Percentiles rank a stretch among this genome's conserved stretches.
Evolutionary conservation across 2,329 filamentous ascomycete species (phyloP).

Genomic region (Phyllachora maydis): DNA sequence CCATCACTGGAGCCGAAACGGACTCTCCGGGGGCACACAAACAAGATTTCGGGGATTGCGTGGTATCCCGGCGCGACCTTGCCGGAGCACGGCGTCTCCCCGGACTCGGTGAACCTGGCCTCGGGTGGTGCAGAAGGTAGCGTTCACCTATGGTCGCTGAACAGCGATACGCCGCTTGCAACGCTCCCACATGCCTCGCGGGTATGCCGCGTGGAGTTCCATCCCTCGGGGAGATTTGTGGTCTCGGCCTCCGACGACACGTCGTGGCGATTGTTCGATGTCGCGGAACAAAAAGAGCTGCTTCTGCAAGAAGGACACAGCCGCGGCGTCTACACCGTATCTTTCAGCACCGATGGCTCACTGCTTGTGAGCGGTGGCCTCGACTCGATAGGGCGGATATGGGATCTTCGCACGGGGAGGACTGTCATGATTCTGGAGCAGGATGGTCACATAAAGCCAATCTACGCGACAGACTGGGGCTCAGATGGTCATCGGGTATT

Average conservation of each 20-base stretch:
- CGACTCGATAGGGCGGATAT: conserved; percentile 86
- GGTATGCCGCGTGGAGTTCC: conserved; percentile 84
- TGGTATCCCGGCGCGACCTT: conserved; percentile 78
- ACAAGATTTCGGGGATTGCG: conserved; percentile 72
- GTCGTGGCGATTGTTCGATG: conserved; percentile 92
- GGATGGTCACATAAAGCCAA: conserved; percentile 67
- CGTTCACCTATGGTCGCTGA: conserved; percentile 78
- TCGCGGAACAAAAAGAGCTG: conserved; percentile 66
- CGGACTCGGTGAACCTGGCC: conserved; percentile 61
- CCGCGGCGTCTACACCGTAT: conserved; percentile 74
- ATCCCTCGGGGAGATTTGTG: conserved; percentile 74
- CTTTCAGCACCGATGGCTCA: conserved; percentile 82
- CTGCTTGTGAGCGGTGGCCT: conserved; percentile 80
- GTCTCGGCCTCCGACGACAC: conserved; percentile 92
- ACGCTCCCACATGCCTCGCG: conserved; percentile 67
- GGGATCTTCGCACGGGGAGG: conserved; percentile 81
- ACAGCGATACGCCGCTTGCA: conserved; percentile 64
- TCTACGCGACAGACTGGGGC: conserved; percentile 85
- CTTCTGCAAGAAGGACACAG: conserved; percentile 88
- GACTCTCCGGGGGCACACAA: conserved; percentile 64
- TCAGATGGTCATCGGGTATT: conserved; percentile 79
- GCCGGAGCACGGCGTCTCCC: conserved; percentile 46
- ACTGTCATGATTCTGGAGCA: conserved; percentile 91
- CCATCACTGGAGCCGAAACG: conserved; percentile 62
- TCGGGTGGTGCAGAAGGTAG: conserved; percentile 79